These are phyloP conservation scores for Dioscorea cayenensis DNA, from an alignment of 116 monocot genomes.

Conservation along the genomic window DNA sequence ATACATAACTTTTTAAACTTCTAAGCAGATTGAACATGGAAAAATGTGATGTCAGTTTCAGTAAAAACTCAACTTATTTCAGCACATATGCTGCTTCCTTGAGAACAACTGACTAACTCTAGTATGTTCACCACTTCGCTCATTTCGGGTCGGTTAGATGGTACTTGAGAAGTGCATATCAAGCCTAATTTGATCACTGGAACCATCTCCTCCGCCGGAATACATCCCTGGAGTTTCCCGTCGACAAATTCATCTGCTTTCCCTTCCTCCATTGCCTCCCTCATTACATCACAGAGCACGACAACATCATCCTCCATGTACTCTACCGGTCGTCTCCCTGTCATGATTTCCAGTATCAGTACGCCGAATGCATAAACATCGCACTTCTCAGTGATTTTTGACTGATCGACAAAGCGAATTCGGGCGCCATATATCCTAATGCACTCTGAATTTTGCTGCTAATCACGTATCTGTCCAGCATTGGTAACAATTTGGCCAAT, in stretches of 20 bases:
- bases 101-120: slow-evolving; percentile 42
- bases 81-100: slow-evolving; percentile 22
- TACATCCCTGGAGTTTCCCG: slow-evolving; percentile 24
- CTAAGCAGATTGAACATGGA: too few species aligned
- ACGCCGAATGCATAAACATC: slow-evolving; percentile 61
- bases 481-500: slow-evolving; percentile 52
- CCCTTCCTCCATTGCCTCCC: slow-evolving; percentile 33
- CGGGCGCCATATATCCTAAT: slow-evolving; percentile 60
- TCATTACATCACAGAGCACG: slow-evolving; percentile 42
- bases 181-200: slow-evolving; percentile 51
- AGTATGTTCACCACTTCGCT: slow-evolving; percentile 54
- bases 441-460: slow-evolving; percentile 54
- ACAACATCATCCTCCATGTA: slow-evolving; percentile 58
- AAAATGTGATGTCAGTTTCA: too few species aligned
- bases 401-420: slow-evolving; percentile 38
- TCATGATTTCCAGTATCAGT: slow-evolving; percentile 39
- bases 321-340: slow-evolving; percentile 52
- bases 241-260: slow-evolving; percentile 41
- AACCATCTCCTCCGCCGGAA: slow-evolving; percentile 35
- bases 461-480: slow-evolving; percentile 51
- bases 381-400: slow-evolving; percentile 55
- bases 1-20: too few species aligned
- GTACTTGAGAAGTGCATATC: slow-evolving; percentile 53
- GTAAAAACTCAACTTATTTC: slow-evolving; percentile 19
- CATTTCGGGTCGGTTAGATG: slow-evolving; percentile 57